These are phyloP conservation scores for Acorus gramineus DNA, from an alignment of 106 monocot species.

Conservation along the genomic window DNA sequence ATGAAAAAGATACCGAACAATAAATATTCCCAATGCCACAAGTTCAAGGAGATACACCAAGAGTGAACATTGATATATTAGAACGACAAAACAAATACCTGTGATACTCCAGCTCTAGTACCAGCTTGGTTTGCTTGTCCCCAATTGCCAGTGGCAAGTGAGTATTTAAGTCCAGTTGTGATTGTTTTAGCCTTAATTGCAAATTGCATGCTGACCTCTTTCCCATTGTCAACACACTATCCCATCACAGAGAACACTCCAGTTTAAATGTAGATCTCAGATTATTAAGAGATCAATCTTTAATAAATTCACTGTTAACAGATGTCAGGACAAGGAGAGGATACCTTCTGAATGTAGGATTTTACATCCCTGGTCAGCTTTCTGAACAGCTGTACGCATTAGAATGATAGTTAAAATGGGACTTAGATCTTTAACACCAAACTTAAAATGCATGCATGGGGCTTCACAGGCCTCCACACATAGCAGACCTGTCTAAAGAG, in stretches of 20 bases:
- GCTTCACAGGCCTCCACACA: neutral
- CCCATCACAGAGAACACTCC: neutral
- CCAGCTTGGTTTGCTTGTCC: slow-evolving; percentile 99
- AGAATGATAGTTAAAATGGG: neutral
- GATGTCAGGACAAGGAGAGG: neutral
- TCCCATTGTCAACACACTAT: slow-evolving; percentile 96
- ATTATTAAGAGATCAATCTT: too few species aligned
- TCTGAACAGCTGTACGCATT: slow-evolving; percentile 71
- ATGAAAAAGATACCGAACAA: neutral
- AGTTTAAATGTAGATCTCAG: too few species aligned
- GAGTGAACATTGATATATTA: neutral
- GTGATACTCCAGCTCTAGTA: slow-evolving; percentile 95
- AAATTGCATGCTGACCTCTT: slow-evolving; percentile 98
- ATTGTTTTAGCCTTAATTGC: slow-evolving; percentile 93
- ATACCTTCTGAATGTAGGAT: slow-evolving; percentile 98
- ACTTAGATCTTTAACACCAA: too few species aligned
- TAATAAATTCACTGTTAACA: neutral
- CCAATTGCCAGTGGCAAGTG: slow-evolving; percentile 99
- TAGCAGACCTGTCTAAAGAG: slow-evolving; percentile 90
- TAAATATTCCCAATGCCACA: neutral
- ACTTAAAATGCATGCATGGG: too few species aligned
- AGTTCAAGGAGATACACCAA: neutral
- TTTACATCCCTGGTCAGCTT: slow-evolving; percentile 96
- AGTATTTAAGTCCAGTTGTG: slow-evolving; percentile 96
- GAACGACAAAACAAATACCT: slow-evolving; percentile 31